Evolutionary conservation across 2,329 filamentous ascomycete species (phyloP).

Genomic region (Camillea tinctor): DNA sequence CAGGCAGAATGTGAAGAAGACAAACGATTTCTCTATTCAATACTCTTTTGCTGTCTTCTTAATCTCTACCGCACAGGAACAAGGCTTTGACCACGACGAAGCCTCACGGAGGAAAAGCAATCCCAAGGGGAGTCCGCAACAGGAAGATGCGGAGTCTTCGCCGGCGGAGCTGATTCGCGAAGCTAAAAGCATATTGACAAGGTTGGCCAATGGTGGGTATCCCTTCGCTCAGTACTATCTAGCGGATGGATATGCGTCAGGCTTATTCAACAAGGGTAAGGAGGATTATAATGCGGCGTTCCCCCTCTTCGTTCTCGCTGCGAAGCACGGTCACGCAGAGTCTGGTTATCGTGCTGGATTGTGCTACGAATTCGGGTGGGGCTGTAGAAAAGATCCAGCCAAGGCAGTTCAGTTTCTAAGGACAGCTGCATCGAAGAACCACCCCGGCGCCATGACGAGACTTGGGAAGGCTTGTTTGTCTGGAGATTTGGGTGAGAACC

Average conservation of each 20-base stretch:
- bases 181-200: conserved; percentile 85
- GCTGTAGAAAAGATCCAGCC: conserved; percentile 80
- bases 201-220: conserved; percentile 81
- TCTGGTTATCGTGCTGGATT: conserved; percentile 90
- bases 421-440: conserved; percentile 85
- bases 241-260: conserved; percentile 89
- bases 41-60: conserved; percentile 97
- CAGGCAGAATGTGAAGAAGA: conserved; percentile 94
- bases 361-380: conserved; percentile 98
- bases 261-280: conserved; percentile 91
- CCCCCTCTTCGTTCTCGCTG: conserved; percentile 86
- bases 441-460: conserved; percentile 91
- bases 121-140: conserved; percentile 39
- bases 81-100: conserved; percentile 56
- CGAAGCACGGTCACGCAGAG: conserved; percentile 96
- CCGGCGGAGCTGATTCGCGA: conserved; percentile 75
- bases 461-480: conserved; percentile 87
- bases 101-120: conserved; percentile 44
- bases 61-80: conserved; percentile 82
- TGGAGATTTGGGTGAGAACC: conserved; percentile 83
- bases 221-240: conserved; percentile 98
- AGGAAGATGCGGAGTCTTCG: conserved; percentile 41
- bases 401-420: conserved; percentile 95
- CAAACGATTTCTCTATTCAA: conserved; percentile 83
- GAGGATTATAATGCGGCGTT: conserved; percentile 91